A percentile compares a stretch with the other conserved stretches of the same genome.
phyloP scores from a whole-genome alignment of 495 filamentous ascomycete genomes.

The Aspergillus bridgeri region DNA sequence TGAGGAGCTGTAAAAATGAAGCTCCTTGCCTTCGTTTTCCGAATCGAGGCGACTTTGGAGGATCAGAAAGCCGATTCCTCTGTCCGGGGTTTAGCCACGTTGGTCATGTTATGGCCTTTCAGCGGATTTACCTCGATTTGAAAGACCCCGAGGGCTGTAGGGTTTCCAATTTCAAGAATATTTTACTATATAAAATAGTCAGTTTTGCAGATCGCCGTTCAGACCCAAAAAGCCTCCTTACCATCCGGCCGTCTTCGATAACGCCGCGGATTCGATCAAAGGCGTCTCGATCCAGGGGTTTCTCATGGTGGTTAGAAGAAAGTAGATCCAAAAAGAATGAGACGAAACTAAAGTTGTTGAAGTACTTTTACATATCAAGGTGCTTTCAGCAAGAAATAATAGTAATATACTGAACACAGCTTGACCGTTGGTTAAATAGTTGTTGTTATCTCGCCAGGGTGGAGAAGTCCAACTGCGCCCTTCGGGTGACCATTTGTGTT shows the following conservation, averaged over 20 bases:
- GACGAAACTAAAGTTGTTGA: background rate
- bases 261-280: conserved; percentile 59
- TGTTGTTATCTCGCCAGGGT: background rate
- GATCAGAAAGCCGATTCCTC: conserved; percentile 77
- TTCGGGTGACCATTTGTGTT: conserved; percentile 1
- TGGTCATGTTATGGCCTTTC: background rate
- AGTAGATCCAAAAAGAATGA: background rate
- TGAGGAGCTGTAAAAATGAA: conserved; percentile 81
- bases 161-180: conserved; percentile 89
- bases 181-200: conserved; percentile 45
- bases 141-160: conserved; percentile 89
- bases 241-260: conserved; percentile 71
- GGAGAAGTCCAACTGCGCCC: background rate
- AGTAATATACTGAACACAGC: background rate
- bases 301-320: background rate
- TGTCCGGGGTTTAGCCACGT: conserved; percentile 17
- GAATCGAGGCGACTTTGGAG: conserved; percentile 43
- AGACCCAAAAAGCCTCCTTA: conserved; percentile 30
- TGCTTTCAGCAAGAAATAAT: too few species aligned
- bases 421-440: background rate
- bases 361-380: background rate
- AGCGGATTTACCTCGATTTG: conserved; percentile 67
- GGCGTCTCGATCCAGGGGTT: conserved; percentile 70
- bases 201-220: background rate
- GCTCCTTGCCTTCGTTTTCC: conserved; percentile 25